phyloP scores from a whole-genome alignment of 306 rosid species.

The Senna siamea region DNA sequence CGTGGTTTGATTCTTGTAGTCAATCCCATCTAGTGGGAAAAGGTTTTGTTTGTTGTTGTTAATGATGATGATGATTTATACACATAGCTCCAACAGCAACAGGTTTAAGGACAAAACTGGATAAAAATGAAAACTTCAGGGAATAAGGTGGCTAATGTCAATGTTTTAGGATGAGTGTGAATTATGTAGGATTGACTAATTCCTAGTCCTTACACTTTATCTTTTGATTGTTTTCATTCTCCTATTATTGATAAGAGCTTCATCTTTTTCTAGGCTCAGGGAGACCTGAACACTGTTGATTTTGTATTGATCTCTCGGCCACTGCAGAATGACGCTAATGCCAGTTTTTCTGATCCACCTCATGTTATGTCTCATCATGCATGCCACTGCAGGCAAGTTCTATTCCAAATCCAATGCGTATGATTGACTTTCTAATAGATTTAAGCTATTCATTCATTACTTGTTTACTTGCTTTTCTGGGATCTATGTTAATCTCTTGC shows the following conservation, averaged over 20 bases:
- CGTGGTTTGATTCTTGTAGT: too few relatives aligned
- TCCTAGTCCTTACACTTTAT: conserved; percentile 4
- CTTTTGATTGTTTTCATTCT: conserved; percentile 15
- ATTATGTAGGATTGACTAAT: conserved; percentile 25
- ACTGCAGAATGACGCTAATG: conserved; percentile 46
- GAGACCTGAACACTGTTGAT: conserved; percentile 69
- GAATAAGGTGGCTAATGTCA: neutral
- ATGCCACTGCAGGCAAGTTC: conserved; percentile 85
- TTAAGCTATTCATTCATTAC: conserved; percentile 10
- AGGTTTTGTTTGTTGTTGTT: too few relatives aligned
- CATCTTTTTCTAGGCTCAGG: conserved; percentile 51
- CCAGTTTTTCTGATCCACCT: conserved; percentile 56
- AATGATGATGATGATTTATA: too few relatives aligned
- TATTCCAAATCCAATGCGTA: conserved; percentile 28
- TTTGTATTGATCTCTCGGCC: conserved; percentile 78
- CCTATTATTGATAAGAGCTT: conserved; percentile 28
- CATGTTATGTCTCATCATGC: conserved; percentile 75
- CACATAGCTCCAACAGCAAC: neutral
- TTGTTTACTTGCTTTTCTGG: conserved; percentile 14
- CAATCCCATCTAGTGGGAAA: too few relatives aligned
- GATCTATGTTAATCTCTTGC: conserved; percentile 11
- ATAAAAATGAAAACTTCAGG: neutral
- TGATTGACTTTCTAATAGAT: conserved; percentile 26
- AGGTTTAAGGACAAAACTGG: neutral
- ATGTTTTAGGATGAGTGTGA: neutral